Base-by-base conservation (phyloP, 2,329 filamentous ascomycete genomes). In the Beauveria asiatica region DNA sequence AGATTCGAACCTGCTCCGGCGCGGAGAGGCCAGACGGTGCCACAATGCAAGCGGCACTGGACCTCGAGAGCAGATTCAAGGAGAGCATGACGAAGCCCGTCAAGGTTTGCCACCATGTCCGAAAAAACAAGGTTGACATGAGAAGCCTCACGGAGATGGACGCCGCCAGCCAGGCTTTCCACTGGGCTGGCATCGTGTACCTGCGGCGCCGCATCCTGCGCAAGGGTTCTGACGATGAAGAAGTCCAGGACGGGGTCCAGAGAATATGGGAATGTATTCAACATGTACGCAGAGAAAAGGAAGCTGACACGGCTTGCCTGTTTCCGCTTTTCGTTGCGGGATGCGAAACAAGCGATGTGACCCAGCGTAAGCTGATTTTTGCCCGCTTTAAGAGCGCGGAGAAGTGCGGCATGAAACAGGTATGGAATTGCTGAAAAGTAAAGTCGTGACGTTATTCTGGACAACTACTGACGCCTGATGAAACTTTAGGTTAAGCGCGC, bases 311-410 rank as follows among this genome's bases (percentile, higher is more conserved):
- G 9, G 90, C 88, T 67, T 75, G 90, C 19, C 71, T 94, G 44
- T 92, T 94, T 64, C 90, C 90, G 0, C 85, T 94, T 74, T 94
- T 94, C 71, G 89, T 88, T 1, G 90, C 90, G 1, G 90, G 90
- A 0, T 92, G 89, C 65, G 88, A 94, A 70, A 84, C 85, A 1
- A 75, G 75, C 59, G 80, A 85, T 53, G 67, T 76, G 39, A 73
- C 72, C 3, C 82, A 87, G 65, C 78, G 85, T 54, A 74, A 75
- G 25, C 78, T 83, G 67, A 83, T 93, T 42, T 75, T 89, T 67
- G 81, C 84, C 65, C 78, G 89, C 52, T 78, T 94, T 68, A 77
- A 78, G 69, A 80, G 80, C 19, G 82, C 90, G 1, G 89, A 93
- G 73, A 83, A 80, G 5, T 86, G 86, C 64, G 90, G 89, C 5